Evolutionary conservation across 2,329 filamentous ascomycete species (phyloP), one percentile per base, ranked within the genome.

Genomic region (Purpureocillium takamizusanense): DNA sequence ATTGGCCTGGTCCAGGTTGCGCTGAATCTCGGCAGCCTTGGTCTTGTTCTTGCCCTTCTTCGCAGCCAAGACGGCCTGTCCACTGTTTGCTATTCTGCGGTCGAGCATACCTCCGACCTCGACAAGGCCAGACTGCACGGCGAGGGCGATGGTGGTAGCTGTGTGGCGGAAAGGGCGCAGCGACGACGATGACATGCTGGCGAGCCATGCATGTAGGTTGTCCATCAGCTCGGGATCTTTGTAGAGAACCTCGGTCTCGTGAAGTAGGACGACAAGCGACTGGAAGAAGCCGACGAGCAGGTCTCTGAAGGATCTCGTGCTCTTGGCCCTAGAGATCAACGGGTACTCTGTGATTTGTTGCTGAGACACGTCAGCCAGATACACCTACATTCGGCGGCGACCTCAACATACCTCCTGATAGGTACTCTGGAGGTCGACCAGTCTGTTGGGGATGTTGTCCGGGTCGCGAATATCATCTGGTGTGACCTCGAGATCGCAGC

Each of bases 121-220:
- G 46, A 87, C 89, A 18, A 97, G 68, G 1, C 85, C 78, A 27
- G 78, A 86, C 40, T 86, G 82, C 46, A 95, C 82, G 13, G 86
- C 75, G 27, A 97, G 67, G 1, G 86, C 82, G 17, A 90, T 81
- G 0, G 92, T 81, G 2, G 90, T 95, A 1, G 89, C 85, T 0
- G 92, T 98, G 61, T 98, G 92, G 46, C 92, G 78, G 62, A 98
- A 95, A 2, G 92, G 88, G 39, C 92, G 80, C 44, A 90, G 81
- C 4, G 79, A 74, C 0, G 88, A 89, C 4, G 87, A 92, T 3
- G 90, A 92, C 83, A 98, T 86, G 42, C 86, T 84, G 30, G 81
- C 82, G 43, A 95, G 72, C 92, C 92, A 98, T 41, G 86, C 74
- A 49, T 88, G 80, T 35, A 97, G 75, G 54, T 94, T 95, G 56